A percentile compares a stretch with the other conserved stretches of the same genome.
These are phyloP conservation scores for Thalassiosira livingstoniorum DNA, from an alignment of 352 stramenopile genomes.

Conservation along the genomic window DNA sequence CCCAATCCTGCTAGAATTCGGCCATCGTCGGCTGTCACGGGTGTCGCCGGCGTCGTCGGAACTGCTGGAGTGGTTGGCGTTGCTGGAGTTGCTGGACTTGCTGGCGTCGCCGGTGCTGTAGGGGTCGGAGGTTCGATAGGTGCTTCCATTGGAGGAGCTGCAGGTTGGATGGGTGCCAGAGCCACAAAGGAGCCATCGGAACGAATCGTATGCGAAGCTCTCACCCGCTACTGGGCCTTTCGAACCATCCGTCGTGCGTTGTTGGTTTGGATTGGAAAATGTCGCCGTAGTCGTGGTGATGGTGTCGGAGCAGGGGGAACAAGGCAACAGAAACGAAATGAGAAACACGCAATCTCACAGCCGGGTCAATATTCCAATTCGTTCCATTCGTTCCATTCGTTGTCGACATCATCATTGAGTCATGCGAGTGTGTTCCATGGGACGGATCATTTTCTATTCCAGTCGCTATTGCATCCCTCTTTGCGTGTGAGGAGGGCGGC, in stretches of 20 bases:
- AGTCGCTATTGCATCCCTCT: slow-evolving; percentile 50
- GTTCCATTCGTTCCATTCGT: not conserved
- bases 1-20: not conserved
- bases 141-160: not conserved
- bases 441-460: slow-evolving; percentile 59
- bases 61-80: not conserved
- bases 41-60: not conserved
- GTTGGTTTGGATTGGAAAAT: slow-evolving; percentile 20
- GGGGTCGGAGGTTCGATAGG: not conserved
- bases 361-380: not conserved
- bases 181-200: slow-evolving; percentile 14
- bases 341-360: not conserved
- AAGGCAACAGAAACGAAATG: not conserved
- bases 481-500: slow-evolving; percentile 41
- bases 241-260: slow-evolving; percentile 33
- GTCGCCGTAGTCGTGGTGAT: not conserved
- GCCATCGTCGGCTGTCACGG: not conserved
- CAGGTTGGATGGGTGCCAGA: too few species aligned
- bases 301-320: not conserved
- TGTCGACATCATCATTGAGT: slow-evolving; percentile 1
- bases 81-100: not conserved
- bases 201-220: slow-evolving; percentile 28
- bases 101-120: not conserved
- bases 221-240: slow-evolving; percentile 42
- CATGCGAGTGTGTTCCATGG: slow-evolving; percentile 9